A percentile compares a stretch with the other conserved stretches of the same genome.
These are phyloP conservation scores for Schwanniomyces vanrijiae DNA, from an alignment of 805 yeast genomes.

Conservation along the genomic window DNA sequence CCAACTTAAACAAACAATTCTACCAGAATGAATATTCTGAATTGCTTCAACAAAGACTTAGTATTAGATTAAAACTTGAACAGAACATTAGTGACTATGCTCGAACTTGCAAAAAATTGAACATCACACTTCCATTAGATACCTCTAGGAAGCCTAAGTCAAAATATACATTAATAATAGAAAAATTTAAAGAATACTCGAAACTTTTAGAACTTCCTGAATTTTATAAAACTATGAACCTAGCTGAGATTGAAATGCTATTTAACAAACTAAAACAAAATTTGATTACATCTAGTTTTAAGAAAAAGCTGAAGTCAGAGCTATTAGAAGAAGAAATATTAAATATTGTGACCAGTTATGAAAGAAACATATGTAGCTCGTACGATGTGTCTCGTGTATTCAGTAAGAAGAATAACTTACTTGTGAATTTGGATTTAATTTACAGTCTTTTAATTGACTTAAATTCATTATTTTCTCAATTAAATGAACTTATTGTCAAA, in stretches of 20 bases:
- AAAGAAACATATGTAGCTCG: conserved; percentile 1
- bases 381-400: conserved; percentile 8
- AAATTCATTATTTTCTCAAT: conserved; percentile 6
- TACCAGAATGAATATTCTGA: conserved; percentile 1
- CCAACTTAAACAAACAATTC: neutral
- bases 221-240: conserved; percentile 1
- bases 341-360: conserved; percentile 3
- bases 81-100: conserved; percentile 8
- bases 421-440: conserved; percentile 13
- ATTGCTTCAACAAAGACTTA: conserved; percentile 6
- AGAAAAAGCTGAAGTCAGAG: conserved; percentile 10
- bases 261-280: conserved; percentile 11
- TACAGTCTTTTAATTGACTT: conserved; percentile 11
- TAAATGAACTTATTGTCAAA: conserved; percentile 3
- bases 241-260: conserved; percentile 6
- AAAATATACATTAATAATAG: conserved; percentile 1
- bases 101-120: conserved; percentile 1
- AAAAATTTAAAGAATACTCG: conserved; percentile 11
- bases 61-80: conserved; percentile 5
- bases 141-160: neutral
- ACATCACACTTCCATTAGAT: neutral
- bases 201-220: conserved; percentile 4
- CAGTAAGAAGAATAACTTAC: conserved; percentile 10
- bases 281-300: conserved; percentile 6
- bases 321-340: conserved; percentile 9